Evolutionary conservation across 257 asterid species (phyloP), one percentile per base, ranked within the genome.

Genomic region (Petunia axillaris): DNA sequence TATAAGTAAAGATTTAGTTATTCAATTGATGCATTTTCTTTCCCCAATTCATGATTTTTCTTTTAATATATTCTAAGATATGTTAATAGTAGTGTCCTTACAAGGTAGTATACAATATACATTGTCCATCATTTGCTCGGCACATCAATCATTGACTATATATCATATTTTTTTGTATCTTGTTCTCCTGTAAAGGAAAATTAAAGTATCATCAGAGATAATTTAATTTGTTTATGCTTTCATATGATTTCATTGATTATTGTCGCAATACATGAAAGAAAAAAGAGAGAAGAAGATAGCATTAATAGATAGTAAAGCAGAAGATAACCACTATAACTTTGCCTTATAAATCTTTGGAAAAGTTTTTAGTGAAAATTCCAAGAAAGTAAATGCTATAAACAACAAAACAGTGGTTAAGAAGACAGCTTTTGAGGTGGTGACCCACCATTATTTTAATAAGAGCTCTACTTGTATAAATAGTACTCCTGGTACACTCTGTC

Each of bases 381-480:
- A 3, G 13, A 70, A 66, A 66, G 1, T 65, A 40, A 39, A 65
- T 41, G 11, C 3, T 15, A 40, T 14, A 41, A n/a, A 48, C 5
- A n/a, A 38, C 39, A 50, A 39, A 53, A 37, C 2, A 8, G 53
- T 64, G 0, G 67, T 52, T 79, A 39, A 66, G 76, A 53, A 65
- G 38, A 65, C 82, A 79, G 82, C 77, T 73, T 73, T 52, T 73
- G 25, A 53, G 57, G 78, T 40, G 78, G 78, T 67, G 59, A 5
- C 70, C 70, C 82, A 55, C 59, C 5, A 54, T 0, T 54, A 38
- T 37, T 48, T 38, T 36, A 9, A 8, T 9, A 74, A 44, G 15
- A 67, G 76, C 59, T 79, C 48, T 53, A 79, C 14, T 79, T 55
- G 25, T 25, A 48, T 53, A 46, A 40, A 16, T 67, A 6, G 57